Evolutionary conservation across 108 stramenopile species (phyloP), one percentile per base, ranked within the genome.

Genomic region (Phaeodactylum tricornutum): DNA sequence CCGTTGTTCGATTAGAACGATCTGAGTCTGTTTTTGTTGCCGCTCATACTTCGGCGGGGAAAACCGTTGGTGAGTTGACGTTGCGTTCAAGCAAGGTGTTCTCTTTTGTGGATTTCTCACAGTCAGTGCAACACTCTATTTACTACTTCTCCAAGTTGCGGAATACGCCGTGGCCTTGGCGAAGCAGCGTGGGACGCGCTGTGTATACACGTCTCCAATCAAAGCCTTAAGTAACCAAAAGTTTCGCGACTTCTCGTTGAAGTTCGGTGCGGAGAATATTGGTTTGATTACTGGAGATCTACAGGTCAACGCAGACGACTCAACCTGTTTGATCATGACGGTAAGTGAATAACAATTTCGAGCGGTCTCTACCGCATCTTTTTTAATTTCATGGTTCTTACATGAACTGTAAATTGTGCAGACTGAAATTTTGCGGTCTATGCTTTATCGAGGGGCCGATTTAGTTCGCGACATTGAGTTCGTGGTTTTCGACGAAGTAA

Each of bases 281-380:
- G 92, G 93, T 16, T 65, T 98, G 15, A 98, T 98, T 90, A 98
- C 96, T 24, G 99, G 99, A 14, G 99, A 99, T 67, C 96, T 98
- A 34, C 95, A 94, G 52, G 94, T 98, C 68, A 61, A 87, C 58
- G 74, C 64, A 12, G 69, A 66, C 41, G 75, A 70, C 17, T 67
- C 90, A 20, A 64, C 72, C 3, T 90, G 87, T 58, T 71, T 95
- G 1, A 89, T 97, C 55, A 95, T 97, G 96, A 97, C 96, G 22
- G n/a, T n/a, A n/a, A n/a, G n/a, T n/a, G n/a, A n/a, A n/a, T n/a
- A n/a, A n/a, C n/a, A n/a, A n/a, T n/a, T n/a, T n/a, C n/a, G n/a
- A n/a, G n/a, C n/a, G n/a, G n/a, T n/a, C n/a, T n/a, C n/a, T n/a
- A n/a, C n/a, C n/a, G n/a, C n/a, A n/a, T n/a, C n/a, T n/a, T n/a